A percentile compares a stretch with the other conserved stretches of the same genome.
These are phyloP conservation scores for Lenwebbia sp. DNA, from an alignment of 345 rosid genomes.

Conservation along the genomic window DNA sequence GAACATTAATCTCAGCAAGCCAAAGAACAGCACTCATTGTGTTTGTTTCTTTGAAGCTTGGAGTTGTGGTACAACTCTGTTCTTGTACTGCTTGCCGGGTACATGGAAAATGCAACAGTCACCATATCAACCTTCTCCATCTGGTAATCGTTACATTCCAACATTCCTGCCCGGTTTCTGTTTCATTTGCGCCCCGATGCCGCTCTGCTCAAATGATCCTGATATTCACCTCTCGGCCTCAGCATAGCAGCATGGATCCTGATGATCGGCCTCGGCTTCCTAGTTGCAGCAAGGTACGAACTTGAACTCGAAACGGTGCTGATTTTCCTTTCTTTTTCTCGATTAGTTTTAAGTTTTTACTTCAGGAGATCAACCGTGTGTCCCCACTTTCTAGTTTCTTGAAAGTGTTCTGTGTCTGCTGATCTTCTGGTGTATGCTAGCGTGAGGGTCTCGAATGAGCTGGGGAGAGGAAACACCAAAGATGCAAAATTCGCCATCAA, in stretches of 20 bases:
- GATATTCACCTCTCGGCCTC: conserved; percentile 2
- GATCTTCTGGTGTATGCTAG: not conserved
- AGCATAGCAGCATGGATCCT: conserved; percentile 13
- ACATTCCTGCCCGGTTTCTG: not conserved
- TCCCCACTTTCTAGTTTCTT: not conserved
- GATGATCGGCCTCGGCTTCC: conserved; percentile 16
- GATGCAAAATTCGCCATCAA: conserved; percentile 11
- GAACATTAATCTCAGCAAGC: not conserved
- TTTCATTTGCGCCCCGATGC: not conserved
- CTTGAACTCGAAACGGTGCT: not conserved
- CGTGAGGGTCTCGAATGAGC: conserved; percentile 13
- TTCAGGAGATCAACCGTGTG: not conserved
- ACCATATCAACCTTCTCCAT: conserved; percentile 13
- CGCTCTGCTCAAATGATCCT: not conserved
- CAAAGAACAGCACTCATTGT: not conserved
- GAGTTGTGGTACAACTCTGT: conserved; percentile 19
- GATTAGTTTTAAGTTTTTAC: not conserved
- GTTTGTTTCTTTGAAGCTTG: conserved; percentile 3
- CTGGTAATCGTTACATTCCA: conserved; percentile 2
- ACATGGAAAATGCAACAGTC: conserved; percentile 12
- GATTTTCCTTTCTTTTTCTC: not conserved
- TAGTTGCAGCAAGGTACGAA: conserved; percentile 10
- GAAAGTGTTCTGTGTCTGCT: not conserved
- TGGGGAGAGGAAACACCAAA: conserved; percentile 11
- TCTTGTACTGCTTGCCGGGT: conserved; percentile 16